Evolutionary conservation across 805 yeast genomes (phyloP), one percentile per base, ranked within the genome.

Genomic region (Barnettozyma pratensis): DNA sequence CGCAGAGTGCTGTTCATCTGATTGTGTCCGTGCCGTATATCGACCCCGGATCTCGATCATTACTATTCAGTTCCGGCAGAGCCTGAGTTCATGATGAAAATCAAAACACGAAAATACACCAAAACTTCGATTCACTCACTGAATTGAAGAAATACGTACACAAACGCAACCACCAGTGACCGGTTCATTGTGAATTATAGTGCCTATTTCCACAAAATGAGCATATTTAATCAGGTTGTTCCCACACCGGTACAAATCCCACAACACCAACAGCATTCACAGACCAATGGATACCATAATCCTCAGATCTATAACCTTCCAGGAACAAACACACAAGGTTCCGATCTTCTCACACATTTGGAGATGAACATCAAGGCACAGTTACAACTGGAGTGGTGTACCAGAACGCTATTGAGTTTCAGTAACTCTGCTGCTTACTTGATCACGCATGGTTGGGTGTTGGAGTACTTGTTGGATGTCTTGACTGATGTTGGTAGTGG

Each of bases 381-480:
- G 6, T 10, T 56, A 25, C 54, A 61, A 36, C 35, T 52, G 8
- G 62, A 61, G n/a, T 61, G 65, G 65, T 60, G 63, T 31, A 44
- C 55, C 4, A 53, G 51, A 26, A 61, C 59, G 0, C 36, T 61
- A 3, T 43, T 61, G 12, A 51, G 52, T 5, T 54, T 54, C 38
- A 56, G 61, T 36, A 59, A 56, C 41, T 44, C 50, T 11, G 57
- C 60, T 5, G 51, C 62, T 4, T 55, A 50, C 29, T 30, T 57
- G 19, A 42, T 60, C 11, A 51, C 52, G 14, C 51, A 51, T 3
- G 52, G 53, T 11, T 61, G 65, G 65, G 56, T 56, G 3, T 25
- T 61, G 27, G 63, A 61, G 1, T 55, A 52, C 32, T 42, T 61
- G n/a, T 42, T 61, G 25, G 51, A 44, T 5, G 56, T 56, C 3